Evolutionary conservation across 306 rosid species (phyloP).

Genomic region (Trifolium subterraneum): DNA sequence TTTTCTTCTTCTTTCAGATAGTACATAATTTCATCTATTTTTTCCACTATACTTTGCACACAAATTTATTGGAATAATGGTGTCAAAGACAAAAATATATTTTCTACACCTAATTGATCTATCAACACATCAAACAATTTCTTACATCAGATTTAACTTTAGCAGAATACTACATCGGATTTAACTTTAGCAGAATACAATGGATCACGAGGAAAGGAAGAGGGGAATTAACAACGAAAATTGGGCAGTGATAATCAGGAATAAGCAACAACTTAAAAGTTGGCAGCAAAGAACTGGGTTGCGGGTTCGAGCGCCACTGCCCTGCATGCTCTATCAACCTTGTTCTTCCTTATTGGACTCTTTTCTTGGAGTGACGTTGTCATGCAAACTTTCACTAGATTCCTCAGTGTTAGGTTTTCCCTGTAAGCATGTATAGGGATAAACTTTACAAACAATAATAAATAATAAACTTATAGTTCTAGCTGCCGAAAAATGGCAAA

Average conservation of each 20-base stretch:
- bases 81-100: constrained; percentile 15
- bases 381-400: constrained; percentile 44
- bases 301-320: constrained; percentile 15
- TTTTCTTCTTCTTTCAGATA: neutral
- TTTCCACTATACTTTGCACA: neutral
- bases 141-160: constrained; percentile 35
- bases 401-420: constrained; percentile 49
- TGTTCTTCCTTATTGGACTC: constrained; percentile 47
- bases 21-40: neutral
- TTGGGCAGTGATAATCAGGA: constrained; percentile 28
- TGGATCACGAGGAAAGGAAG: neutral
- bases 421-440: constrained; percentile 48
- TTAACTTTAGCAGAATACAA: constrained; percentile 4
- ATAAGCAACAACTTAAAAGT: constrained; percentile 3
- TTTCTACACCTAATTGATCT: constrained; percentile 33
- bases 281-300: constrained; percentile 24
- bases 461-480: constrained; percentile 13
- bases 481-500: constrained; percentile 11
- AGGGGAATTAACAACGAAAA: neutral
- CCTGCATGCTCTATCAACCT: constrained; percentile 39
- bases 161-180: constrained; percentile 16
- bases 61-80: constrained; percentile 4
- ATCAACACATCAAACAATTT: constrained; percentile 34
- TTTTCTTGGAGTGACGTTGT: constrained; percentile 40
- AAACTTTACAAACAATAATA: constrained; percentile 35